Evolutionary conservation across 2,329 filamentous ascomycete species (phyloP), one percentile per base, ranked within the genome.

Genomic region (Claviceps africana): DNA sequence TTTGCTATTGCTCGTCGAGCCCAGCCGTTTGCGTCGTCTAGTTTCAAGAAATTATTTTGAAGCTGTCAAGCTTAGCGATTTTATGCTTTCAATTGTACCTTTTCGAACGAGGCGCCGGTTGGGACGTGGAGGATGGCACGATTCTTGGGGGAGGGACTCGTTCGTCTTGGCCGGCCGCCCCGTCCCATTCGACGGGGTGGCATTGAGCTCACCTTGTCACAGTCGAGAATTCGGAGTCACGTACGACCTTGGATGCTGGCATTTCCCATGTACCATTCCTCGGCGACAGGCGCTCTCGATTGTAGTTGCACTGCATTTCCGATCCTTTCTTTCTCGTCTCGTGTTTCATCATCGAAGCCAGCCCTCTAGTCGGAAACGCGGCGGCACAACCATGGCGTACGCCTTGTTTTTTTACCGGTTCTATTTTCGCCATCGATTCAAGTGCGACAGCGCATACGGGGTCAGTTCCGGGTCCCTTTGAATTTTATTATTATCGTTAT

Each of bases 51-150:
- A 9, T 22, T 47, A 40, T 22, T 50, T 25, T n/a, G 21, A 43
- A 50, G 44, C 47, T 42, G 40, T 30, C 40, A 39, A 53, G 47
- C 25, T 50, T 50, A 50, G 51, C 47, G 51, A 53, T 50, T 42
- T 42, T 40, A 40, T 50, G 47, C 19, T 53, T 53, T 50, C 39
- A n/a, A 50, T 50, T 47, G 28, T 47, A 19, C 33, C 22, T 35
- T 3, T 37, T 47, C 8, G n/a, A 25, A 35, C 42, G 35, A 17
- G 51, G 33, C n/a, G 42, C 47, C 47, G 31, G 46, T 39, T 31
- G 13, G 13, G 40, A 33, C 42, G 35, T 22, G 21, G 19, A 42
- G 31, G n/a, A 15, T 8, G n/a, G 37, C 37, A 39, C n/a, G 40
- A 48, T 42, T 35, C 19, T 10, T n/a, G 22, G 30, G 13, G 6